These are phyloP conservation scores for Salix brachista DNA, from an alignment of 345 rosid genomes.

Conservation along the genomic window DNA sequence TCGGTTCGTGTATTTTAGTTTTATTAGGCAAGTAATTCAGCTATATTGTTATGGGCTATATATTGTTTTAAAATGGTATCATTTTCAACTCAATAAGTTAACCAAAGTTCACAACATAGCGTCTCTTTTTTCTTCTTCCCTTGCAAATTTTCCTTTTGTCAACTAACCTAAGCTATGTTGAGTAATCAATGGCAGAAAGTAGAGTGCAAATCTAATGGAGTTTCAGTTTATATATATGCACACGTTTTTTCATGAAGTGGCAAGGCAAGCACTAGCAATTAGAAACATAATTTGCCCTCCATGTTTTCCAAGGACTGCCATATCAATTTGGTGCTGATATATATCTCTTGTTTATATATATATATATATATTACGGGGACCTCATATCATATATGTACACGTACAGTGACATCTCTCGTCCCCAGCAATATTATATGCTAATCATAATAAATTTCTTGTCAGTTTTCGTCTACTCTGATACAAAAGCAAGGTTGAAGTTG, in stretches of 20 bases:
- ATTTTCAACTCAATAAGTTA: neutral
- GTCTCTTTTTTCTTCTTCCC: neutral
- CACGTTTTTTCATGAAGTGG: too few relatives aligned
- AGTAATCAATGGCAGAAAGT: neutral
- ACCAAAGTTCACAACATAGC: neutral
- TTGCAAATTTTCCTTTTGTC: neutral
- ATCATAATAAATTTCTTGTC: neutral
- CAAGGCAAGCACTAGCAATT: too few relatives aligned
- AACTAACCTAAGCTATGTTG: neutral
- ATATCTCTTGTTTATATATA: too few relatives aligned
- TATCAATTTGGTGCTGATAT: too few relatives aligned
- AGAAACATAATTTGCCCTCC: too few relatives aligned
- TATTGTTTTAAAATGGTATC: neutral
- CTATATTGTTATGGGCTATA: neutral
- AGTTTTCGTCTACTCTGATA: neutral
- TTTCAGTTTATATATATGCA: too few relatives aligned
- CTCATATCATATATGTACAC: neutral
- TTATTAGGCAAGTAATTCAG: neutral
- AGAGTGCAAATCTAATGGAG: neutral
- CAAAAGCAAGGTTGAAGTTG: neutral
- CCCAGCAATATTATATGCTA: neutral
- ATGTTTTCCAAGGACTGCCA: too few relatives aligned
- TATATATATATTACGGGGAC: too few relatives aligned
- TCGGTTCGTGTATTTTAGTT: neutral
- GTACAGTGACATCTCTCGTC: neutral